These are phyloP conservation scores for Phaeosphaeria sp. DNA, from an alignment of 2,329 filamentous ascomycete genomes.

Conservation along the genomic window DNA sequence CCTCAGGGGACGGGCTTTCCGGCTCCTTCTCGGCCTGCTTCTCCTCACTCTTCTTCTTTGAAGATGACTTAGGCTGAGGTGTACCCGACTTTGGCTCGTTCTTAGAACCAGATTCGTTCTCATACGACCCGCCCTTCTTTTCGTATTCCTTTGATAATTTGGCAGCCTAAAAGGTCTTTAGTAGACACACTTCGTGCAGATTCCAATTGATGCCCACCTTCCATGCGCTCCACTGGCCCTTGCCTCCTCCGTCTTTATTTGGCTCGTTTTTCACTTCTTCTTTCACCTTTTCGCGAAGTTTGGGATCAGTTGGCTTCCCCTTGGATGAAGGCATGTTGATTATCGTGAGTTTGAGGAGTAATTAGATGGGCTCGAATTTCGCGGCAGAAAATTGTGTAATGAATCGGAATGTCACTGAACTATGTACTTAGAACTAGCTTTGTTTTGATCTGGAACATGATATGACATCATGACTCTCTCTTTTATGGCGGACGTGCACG, in stretches of 20 bases:
- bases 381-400: background rate
- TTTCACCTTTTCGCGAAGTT: slow-evolving; percentile 54
- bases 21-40: slow-evolving; percentile 25
- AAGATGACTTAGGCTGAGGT: slow-evolving; percentile 45
- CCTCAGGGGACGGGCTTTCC: slow-evolving; percentile 10
- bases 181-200: background rate
- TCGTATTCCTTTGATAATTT: slow-evolving; percentile 55
- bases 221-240: slow-evolving; percentile 57
- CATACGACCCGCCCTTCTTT: slow-evolving; percentile 48
- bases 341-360: background rate
- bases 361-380: background rate
- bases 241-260: slow-evolving; percentile 56
- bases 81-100: slow-evolving; percentile 54
- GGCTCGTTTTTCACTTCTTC: slow-evolving; percentile 55
- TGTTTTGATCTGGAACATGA: slow-evolving; percentile 19
- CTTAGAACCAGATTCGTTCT: slow-evolving; percentile 52
- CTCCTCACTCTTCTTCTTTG: slow-evolving; percentile 27
- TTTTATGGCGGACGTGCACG: slow-evolving; percentile 13
- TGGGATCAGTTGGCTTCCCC: slow-evolving; percentile 55
- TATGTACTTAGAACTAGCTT: slow-evolving; percentile 20
- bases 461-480: slow-evolving; percentile 29
- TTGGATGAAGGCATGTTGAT: slow-evolving; percentile 51
- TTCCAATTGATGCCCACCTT: slow-evolving; percentile 41
- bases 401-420: slow-evolving; percentile 2
- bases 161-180: slow-evolving; percentile 36